phyloP scores from a whole-genome alignment of 495 filamentous ascomycete species.

The Copromyces sp. region DNA sequence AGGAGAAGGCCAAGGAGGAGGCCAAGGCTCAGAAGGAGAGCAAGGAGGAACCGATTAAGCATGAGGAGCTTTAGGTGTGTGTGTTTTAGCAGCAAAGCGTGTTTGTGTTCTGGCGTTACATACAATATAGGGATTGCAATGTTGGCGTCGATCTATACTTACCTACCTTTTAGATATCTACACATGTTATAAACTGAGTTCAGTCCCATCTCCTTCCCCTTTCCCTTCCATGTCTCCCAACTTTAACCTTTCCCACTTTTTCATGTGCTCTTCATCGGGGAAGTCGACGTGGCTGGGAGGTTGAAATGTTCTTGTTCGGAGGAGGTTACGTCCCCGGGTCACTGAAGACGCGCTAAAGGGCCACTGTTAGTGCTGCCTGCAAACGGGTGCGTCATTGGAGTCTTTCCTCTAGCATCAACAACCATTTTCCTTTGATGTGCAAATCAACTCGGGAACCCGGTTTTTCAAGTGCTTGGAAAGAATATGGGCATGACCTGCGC shows the following conservation, averaged over 20 bases:
- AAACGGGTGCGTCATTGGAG: background rate
- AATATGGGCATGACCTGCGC: background rate
- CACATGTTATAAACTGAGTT: background rate
- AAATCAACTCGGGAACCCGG: background rate
- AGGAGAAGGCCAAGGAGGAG: slow-evolving; percentile 18
- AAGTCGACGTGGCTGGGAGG: background rate
- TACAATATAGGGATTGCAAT: background rate
- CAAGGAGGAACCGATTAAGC: slow-evolving; percentile 20
- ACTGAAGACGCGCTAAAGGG: background rate
- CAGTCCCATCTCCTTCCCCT: no score
- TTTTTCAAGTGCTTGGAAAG: background rate
- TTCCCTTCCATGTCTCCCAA: no score
- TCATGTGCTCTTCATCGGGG: background rate
- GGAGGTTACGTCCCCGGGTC: background rate
- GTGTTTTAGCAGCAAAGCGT: background rate
- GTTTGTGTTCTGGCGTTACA: background rate
- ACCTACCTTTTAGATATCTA: background rate
- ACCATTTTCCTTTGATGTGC: background rate
- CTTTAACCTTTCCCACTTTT: no score
- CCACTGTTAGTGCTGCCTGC: background rate
- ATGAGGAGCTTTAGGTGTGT: slow-evolving; percentile 39
- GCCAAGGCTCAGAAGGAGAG: slow-evolving; percentile 17
- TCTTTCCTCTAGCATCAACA: background rate
- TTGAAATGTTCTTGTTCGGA: background rate
- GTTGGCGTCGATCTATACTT: background rate